Base-by-base conservation (phyloP, 2,329 filamentous ascomycete species). In the Incumbomyces lentus region DNA sequence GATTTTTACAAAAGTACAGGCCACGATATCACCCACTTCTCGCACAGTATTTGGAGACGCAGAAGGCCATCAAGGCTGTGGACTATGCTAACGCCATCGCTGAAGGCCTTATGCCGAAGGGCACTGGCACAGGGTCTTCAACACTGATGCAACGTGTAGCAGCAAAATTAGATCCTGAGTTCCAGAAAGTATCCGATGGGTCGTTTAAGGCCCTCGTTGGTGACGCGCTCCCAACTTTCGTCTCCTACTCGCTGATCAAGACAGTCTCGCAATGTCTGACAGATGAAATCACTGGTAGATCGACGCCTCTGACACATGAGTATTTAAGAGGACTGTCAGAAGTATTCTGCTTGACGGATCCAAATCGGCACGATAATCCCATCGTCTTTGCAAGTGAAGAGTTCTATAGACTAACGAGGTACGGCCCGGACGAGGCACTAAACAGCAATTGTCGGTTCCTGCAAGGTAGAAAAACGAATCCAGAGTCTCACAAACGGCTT, bases 361-460 rank as follows among this genome's bases (percentile, higher is more conserved):
- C 68, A 8, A 63, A 61, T 13, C 52, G 66, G 30, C 56, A 60
- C 8, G 68, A 70, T 51, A 69, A 69, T 49, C 67, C 67, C 2
- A 69, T 70, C 46, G 62, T 70, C 1, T 70, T 68, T 52, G 67
- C 67, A 29, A 68, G 64, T 13, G 62, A 69, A 50, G 67, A 68
- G 44, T 71, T 71, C 56, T 69, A 68, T 55, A 61, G 62, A 36
- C 64, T 61, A 17, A 65, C 67, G 2, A 64, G 68, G 34, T 71
- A 70, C 49, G 61, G 62, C 16, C 59, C 57, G 22, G 66, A 69
- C 33, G 64, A 68, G 49, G 62, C 64, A 10, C 64, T 71, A 34
- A 68, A 68, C 8, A 59, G 62, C 13, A 71, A 70, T 44, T 70
- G 68, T 50, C 63, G 68, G 18, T 70, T 70, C 48, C 55, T 70